Evolutionary conservation across 139 green algal species (phyloP), one percentile per base, ranked within the genome.

Genomic region (Micractinium conductrix): DNA sequence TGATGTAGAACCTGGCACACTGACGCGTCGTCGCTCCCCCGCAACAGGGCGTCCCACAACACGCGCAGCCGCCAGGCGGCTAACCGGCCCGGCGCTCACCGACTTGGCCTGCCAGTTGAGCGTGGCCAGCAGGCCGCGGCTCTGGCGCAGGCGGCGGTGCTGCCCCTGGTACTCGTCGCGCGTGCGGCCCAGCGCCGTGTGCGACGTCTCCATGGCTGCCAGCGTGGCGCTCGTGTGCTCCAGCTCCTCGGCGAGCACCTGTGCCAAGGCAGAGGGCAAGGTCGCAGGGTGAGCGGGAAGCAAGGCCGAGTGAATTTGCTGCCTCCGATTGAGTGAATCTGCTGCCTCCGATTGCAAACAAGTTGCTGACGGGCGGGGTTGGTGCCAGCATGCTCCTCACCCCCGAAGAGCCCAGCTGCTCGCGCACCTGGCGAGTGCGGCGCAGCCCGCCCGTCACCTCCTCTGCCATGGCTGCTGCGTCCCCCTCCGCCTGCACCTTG

Each of bases 151-250:
- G 26, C 62, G 55, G 38, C 55, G 42, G 72, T 87, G 76, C 84
- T 96, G 93, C 0, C 74, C 70, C 12, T 63, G 17, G 30, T 95
- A 93, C 91, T 96, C 90, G 30, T 93, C 88, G 50, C 86, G 88
- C 6, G 92, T 87, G 22, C 84, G 62, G 0, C 48, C 67, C 50
- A 97, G 91, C 28, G 67, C 60, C 0, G 67, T 45, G 67, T 95
- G 92, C 24, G 40, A 84, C 55, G 71, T 76, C 84, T 93, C 92
- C 79, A 96, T 91, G 19, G 95, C 90, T 0, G 90, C 93, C 79
- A 97, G 88, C 55, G 89, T 95, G 40, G 90, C 92, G 4, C 78
- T 78, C 0, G 90, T 94, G 75, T 95, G 92, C 55, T 96, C 89
- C 79, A 97, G 76, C 84, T 96, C 89, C 90, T 93, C 78, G 4